phyloP scores from a whole-genome alignment of 176 grass and related monocot genomes.

The Musa itinerans region DNA sequence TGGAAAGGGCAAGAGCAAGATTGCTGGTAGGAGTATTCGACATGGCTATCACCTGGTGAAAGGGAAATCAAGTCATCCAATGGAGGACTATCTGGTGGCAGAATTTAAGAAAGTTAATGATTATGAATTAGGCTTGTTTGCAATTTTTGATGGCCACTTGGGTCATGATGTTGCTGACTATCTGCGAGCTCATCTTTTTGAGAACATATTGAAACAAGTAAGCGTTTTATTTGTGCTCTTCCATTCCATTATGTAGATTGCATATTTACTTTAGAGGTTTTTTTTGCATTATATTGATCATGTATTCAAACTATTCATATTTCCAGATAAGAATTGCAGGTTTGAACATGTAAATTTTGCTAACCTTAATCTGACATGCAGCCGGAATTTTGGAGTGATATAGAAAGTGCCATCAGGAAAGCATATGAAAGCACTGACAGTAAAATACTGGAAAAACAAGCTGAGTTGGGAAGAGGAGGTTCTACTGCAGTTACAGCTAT shows the following conservation, averaged over 20 bases:
- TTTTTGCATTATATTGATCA: too few species aligned
- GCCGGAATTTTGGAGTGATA: slow-evolving; percentile 80
- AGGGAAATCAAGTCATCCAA: slow-evolving; percentile 86
- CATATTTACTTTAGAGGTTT: not conserved
- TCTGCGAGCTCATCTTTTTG: slow-evolving; percentile 60
- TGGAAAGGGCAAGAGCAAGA: slow-evolving; percentile 82
- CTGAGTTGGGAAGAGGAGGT: slow-evolving; percentile 79
- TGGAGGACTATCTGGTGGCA: slow-evolving; percentile 88
- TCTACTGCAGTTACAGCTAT: slow-evolving; percentile 95
- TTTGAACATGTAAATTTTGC: not conserved
- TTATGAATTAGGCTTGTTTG: slow-evolving; percentile 72
- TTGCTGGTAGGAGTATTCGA: slow-evolving; percentile 52
- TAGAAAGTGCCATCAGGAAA: slow-evolving; percentile 54
- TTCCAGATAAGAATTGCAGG: too few species aligned
- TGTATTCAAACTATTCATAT: too few species aligned
- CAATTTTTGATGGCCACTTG: slow-evolving; percentile 90
- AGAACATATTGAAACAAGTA: slow-evolving; percentile 92
- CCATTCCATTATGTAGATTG: not conserved
- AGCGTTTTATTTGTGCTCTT: slow-evolving; percentile 9
- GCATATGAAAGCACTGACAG: slow-evolving; percentile 76
- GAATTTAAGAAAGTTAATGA: slow-evolving; percentile 65
- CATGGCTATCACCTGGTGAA: slow-evolving; percentile 88
- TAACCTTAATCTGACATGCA: slow-evolving; percentile 23
- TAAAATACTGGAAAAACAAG: slow-evolving; percentile 75
- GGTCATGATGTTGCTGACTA: slow-evolving; percentile 83